Base-by-base conservation (phyloP, 176 grass and related monocot species). In the Carex cristatella region DNA sequence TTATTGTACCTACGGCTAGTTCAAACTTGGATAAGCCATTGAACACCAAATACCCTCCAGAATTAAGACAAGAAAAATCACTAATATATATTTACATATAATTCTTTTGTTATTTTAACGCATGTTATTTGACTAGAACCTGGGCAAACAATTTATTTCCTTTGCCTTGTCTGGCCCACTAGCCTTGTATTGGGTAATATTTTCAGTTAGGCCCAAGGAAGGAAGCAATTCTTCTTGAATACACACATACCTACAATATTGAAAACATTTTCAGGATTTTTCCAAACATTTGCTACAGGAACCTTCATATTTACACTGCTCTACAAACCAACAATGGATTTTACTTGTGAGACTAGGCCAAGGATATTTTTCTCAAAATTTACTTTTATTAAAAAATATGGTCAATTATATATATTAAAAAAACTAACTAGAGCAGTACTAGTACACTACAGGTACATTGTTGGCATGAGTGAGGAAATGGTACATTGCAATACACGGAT, bases 151-250 rank as follows among this genome's bases (percentile, higher is more conserved):
- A 56, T 9, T 77, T 15, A 77, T 77, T 48, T 83, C 85, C 48
- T 85, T 56, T 31, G 87, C 92, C 63, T 72, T 80, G n/a, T 80
- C 85, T 2, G 84, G 84, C 7, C 91, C 91, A 28, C 83, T 68
- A 2, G 88, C 64, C 63, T 71, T 75, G 87, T 88, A 86, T 7
- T 79, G 16, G 2, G 90, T 62, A 44, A 90, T 86, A 73, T 13
- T 61, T 83, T 81, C 81, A 35, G 51, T 76, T n/a, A 61, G 73
- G 5, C 18, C 53, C 38, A 94, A 86, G 65, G 73, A 75, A 84
- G 83, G 69, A 44, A 90, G 81, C 53, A 92, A 84, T 72, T 92
- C 88, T 55, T 94, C 86, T 82, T 94, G 67, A 40, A 92, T 88
- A 81, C 86, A 85, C 54, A 63, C 65, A 31, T 85, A 77, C 84